Conservation (phyloP, 192 early-diverging fungal species). For the Funneliformis geosporum region DNA sequence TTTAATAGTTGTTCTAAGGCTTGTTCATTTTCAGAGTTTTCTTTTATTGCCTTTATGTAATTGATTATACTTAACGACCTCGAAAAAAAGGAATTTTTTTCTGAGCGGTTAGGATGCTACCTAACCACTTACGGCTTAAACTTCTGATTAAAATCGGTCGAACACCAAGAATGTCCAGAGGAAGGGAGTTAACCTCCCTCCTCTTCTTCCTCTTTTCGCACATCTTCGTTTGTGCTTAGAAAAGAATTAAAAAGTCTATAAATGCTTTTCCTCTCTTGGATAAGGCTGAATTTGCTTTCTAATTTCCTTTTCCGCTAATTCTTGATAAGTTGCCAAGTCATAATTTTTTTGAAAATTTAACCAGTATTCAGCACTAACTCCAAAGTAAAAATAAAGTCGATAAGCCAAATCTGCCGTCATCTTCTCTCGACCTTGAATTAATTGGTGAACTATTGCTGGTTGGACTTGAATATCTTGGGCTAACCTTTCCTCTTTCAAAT, state of each 20-base stretch:
- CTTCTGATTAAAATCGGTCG: constrained; percentile 22
- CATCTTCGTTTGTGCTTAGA: constrained; percentile 25
- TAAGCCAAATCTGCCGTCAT: constrained; percentile 26
- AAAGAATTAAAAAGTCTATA: no score
- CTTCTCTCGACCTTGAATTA: constrained; percentile 19
- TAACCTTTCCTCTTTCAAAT: background rate
- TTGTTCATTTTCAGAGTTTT: no score
- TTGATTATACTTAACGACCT: no score
- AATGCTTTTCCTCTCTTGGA: background rate
- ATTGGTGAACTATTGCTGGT: constrained; percentile 2
- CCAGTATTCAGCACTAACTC: constrained; percentile 26
- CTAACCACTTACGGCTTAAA: constrained; percentile 24
- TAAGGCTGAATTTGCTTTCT: constrained; percentile 21
- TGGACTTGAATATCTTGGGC: constrained; percentile 25
- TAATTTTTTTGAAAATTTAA: constrained; percentile 30
- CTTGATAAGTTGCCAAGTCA: constrained; percentile 27
- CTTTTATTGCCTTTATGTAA: no score
- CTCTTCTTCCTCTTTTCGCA: constrained; percentile 1
- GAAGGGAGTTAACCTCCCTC: constrained; percentile 4
- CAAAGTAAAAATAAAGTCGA: constrained; percentile 29
- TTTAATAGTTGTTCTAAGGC: no score
- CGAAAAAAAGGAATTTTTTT: constrained; percentile 23
- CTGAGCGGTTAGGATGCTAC: background rate
- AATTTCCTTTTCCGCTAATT: constrained; percentile 24
- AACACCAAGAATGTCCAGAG: constrained; percentile 18